phyloP scores from a whole-genome alignment of 208 protist species.

The Wallacemonas sp. region DNA sequence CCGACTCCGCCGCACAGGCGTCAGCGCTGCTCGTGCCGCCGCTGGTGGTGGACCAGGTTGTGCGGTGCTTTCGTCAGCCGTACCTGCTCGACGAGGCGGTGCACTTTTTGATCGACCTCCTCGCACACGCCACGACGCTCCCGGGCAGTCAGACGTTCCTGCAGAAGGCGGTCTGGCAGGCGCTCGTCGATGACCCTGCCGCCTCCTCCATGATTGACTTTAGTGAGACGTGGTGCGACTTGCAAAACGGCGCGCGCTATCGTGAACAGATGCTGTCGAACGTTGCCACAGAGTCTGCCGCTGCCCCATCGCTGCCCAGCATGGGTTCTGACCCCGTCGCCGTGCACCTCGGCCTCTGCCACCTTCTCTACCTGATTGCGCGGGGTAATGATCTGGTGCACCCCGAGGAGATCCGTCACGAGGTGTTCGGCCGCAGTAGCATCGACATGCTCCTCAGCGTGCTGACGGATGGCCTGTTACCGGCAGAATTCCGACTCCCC shows the following conservation, averaged over 20 bases:
- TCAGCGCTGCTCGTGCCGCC: constrained; percentile 21
- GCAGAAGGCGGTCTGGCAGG: constrained; percentile 36
- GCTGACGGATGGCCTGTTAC: constrained; percentile 32
- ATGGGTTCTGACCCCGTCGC: too few species aligned
- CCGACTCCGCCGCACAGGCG: not conserved
- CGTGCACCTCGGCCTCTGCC: constrained; percentile 15
- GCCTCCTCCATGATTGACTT: constrained; percentile 32
- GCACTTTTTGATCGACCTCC: constrained; percentile 36
- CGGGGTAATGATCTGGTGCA: constrained; percentile 48
- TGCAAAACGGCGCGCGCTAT: constrained; percentile 24
- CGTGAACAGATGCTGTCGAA: constrained; percentile 42
- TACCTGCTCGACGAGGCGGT: constrained; percentile 16
- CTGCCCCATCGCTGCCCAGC: too few species aligned
- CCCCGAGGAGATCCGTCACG: constrained; percentile 46
- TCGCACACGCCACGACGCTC: constrained; percentile 8
- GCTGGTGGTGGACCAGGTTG: constrained; percentile 25
- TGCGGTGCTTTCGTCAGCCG: constrained; percentile 32
- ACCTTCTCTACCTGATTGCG: constrained; percentile 40
- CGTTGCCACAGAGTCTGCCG: too few species aligned
- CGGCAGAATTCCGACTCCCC: constrained; percentile 33
- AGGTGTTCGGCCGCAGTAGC: constrained; percentile 48
- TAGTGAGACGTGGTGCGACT: constrained; percentile 38
- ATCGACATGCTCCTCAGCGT: constrained; percentile 48
- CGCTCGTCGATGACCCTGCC: constrained; percentile 16
- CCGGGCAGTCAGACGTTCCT: constrained; percentile 21